Base-by-base conservation (phyloP, 495 filamentous ascomycete genomes). In the Neurospora africana region DNA sequence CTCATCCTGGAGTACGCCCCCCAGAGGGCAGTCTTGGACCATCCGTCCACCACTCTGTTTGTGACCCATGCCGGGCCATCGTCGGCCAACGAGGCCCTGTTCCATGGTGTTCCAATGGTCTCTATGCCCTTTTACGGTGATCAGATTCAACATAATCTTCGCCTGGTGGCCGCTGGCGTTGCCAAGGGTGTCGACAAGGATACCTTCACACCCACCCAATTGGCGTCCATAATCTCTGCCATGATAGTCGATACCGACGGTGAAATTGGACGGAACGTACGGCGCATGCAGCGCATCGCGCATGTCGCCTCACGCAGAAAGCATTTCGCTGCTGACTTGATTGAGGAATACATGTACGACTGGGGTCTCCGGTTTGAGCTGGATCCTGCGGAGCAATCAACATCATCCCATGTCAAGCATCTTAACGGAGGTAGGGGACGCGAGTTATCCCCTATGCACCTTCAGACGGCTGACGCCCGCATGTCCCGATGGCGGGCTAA, bases 261-360 rank as follows among this genome's bases (percentile, higher is more conserved):
- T 4, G 58, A 36, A 17, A 78, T 78, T 69, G 35, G 43, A 4
- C 75, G 71, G 2, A 79, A 82, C 27, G 74, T 75, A 4, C 67
- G 74, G 36, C 78, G 82, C 0, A 69, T 83, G 74, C 72, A 76
- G 68, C 78, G 79, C 35, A 80, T 84, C 43, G 81, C 82, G 3
- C 75, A 75, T 38, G 73, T 82, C 1, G 78, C 79, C 6, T 41
- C 78, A 0, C 79, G 78, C 30, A 72, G 78, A 40, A 83, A 83
- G 74, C 40, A 81, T 15, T 70, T 77, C 41, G 82, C 75, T 2
- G 82, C 79, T 1, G 82, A 82, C 74, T 74, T 83, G 58, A 73
- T 83, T 21, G 82, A 83, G 43, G 82, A 84, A 73, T 41, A 80
- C 8, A 75, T 83, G 69, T 82, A 80, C 67, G 81, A 83, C 36